Evolutionary conservation across 2,329 filamentous ascomycete species (phyloP).

Genomic region (Colletotrichum ledebouriae): DNA sequence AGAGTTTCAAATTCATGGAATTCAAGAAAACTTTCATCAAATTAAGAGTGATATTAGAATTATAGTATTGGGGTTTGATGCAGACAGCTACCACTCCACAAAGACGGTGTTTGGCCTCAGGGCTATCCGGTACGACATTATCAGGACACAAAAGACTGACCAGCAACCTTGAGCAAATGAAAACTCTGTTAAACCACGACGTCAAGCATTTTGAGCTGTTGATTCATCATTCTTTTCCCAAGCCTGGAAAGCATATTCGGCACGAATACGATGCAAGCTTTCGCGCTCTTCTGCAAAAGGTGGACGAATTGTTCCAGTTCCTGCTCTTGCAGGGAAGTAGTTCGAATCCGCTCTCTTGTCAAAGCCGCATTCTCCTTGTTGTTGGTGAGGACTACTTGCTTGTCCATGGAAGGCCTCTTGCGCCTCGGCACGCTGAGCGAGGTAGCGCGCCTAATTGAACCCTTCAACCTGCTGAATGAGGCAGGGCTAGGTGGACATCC

Average conservation of each 20-base stretch:
- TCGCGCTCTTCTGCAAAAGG: slow-evolving; percentile 19
- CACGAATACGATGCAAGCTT: slow-evolving; percentile 17
- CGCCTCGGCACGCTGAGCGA: slow-evolving; percentile 1
- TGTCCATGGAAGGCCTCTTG: not conserved
- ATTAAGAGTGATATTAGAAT: too few relatives aligned
- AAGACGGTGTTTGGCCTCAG: too few relatives aligned
- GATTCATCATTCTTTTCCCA: slow-evolving; percentile 3
- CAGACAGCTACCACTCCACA: too few relatives aligned
- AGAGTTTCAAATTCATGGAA: too few relatives aligned
- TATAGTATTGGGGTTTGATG: too few relatives aligned
- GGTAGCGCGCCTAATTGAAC: slow-evolving; percentile 4
- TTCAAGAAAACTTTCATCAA: too few relatives aligned
- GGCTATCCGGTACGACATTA: too few relatives aligned
- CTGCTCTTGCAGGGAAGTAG: not conserved
- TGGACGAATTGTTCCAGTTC: slow-evolving; percentile 1
- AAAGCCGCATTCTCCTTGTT: not conserved
- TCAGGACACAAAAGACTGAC: too few relatives aligned
- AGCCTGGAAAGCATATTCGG: slow-evolving; percentile 16
- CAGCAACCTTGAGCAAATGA: not conserved
- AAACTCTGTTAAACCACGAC: not conserved
- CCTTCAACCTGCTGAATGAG: slow-evolving; percentile 17
- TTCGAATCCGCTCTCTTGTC: not conserved
- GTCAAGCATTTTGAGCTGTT: slow-evolving; percentile 7
- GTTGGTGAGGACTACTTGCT: not conserved
- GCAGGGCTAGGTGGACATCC: not conserved